A percentile compares a stretch with the other conserved stretches of the same genome.
These are phyloP conservation scores for Isatis lusitanica DNA, from an alignment of 441 rosid genomes.

Conservation along the genomic window DNA sequence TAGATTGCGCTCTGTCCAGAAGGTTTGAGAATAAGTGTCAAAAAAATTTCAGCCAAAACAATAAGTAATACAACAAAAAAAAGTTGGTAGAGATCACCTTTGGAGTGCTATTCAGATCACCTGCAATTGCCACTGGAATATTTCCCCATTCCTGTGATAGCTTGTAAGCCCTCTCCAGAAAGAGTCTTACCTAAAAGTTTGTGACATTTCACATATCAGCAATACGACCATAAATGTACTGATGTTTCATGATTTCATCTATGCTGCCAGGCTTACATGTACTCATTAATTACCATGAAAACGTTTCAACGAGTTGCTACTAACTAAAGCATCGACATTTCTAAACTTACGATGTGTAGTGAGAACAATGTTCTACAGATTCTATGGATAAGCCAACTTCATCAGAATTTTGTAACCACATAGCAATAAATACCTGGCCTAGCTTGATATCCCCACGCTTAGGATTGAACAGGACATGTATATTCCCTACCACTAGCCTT, in stretches of 20 bases:
- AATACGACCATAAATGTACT: neutral
- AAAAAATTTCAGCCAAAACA: constrained; percentile 27
- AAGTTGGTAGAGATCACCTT: constrained; percentile 47
- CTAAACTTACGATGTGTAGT: neutral
- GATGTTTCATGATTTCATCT: neutral
- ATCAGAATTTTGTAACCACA: neutral
- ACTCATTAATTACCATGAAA: constrained; percentile 2
- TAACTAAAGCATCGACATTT: neutral
- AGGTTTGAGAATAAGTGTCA: constrained; percentile 27
- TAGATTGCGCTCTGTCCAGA: constrained; percentile 81
- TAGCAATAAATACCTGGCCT: constrained; percentile 68
- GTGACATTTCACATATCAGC: constrained; percentile 9
- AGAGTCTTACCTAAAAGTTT: constrained; percentile 62
- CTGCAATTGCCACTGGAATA: constrained; percentile 82
- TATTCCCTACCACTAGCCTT: constrained; percentile 74
- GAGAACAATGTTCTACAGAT: constrained; percentile 3
- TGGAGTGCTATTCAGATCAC: constrained; percentile 88
- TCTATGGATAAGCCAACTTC: neutral
- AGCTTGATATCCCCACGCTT: constrained; percentile 93
- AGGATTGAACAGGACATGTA: constrained; percentile 86
- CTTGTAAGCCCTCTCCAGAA: constrained; percentile 76
- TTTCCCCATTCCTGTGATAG: constrained; percentile 80
- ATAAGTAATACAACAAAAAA: constrained; percentile 11
- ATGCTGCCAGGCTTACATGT: neutral
- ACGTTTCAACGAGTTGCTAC: neutral